Base-by-base conservation (phyloP, 169 alveolate species). In the Perkinsus olseni region DNA sequence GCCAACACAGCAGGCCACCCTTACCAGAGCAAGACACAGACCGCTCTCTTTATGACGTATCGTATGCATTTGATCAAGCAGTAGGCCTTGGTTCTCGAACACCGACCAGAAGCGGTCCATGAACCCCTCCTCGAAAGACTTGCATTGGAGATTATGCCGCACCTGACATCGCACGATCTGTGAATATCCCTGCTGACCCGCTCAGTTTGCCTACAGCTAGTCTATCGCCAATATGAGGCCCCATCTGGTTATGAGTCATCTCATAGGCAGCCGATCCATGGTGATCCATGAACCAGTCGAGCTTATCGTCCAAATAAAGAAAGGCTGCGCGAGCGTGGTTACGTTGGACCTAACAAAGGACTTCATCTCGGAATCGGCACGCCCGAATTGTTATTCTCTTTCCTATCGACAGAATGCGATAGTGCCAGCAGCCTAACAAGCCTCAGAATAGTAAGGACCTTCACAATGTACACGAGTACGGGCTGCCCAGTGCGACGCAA, bases 241-340 rank as follows among this genome's bases (percentile, higher is more conserved):
- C 82, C 82, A 62, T 62, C 34, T 62, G 82, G 34, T 62, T 62
- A 62, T 62, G 82, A 21, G 82, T 62, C 82, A 62, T 62, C 34
- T 62, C 82, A 62, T 62, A 62, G 0, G 82, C 82, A 62, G 82
- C 82, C 1, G 82, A 8, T 4, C 37, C 82, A 62, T 62, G 82
- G 17, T 62, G 28, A 62, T 62, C 82, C 82, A 62, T 62, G 17
- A 62, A 62, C 82, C 82, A 62, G 17, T 62, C 82, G 31, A 62
- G 34, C 45, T 94, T 94, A 31, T 92, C 91, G 38, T 94, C 95
- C 31, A 94, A 24, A 94, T 94, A 94, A 20, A 94, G 94, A 45
- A 94, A 39, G 3, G 93, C 95, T 4, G 95, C 94, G 38, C 95
- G 91, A 34, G 92, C 93, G 28, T 94, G 95, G 38, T 94, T 94